Conservation (phyloP, 2,329 filamentous ascomycete genomes). For the Hymenotorrendiella dingleyae region DNA sequence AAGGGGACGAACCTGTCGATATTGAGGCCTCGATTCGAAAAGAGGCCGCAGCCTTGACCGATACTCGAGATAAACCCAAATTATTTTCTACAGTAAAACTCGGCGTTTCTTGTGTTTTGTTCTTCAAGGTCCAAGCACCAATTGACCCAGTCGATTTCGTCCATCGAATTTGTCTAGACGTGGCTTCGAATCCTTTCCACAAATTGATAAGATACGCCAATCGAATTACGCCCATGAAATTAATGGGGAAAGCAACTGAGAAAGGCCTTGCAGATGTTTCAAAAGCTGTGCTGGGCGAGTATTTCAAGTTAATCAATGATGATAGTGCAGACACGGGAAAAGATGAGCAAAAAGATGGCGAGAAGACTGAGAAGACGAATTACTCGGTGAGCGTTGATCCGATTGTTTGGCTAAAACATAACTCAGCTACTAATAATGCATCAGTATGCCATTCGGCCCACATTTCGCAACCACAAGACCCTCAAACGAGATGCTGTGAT, state of each 20-base stretch:
- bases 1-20: slow-evolving; percentile 42
- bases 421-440: background rate
- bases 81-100: slow-evolving; percentile 48
- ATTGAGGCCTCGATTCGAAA: slow-evolving; percentile 68
- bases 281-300: slow-evolving; percentile 52
- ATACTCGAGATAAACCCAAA: slow-evolving; percentile 34
- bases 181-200: slow-evolving; percentile 36
- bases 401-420: background rate
- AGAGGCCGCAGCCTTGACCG: slow-evolving; percentile 61
- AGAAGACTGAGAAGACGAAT: slow-evolving; percentile 7
- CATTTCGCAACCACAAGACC: slow-evolving; percentile 64
- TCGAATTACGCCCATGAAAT: slow-evolving; percentile 48
- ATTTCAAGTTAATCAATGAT: slow-evolving; percentile 46
- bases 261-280: slow-evolving; percentile 62
- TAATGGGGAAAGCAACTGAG: slow-evolving; percentile 60
- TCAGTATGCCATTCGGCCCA: slow-evolving; percentile 81
- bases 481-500: slow-evolving; percentile 66
- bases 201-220: slow-evolving; percentile 54
- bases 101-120: slow-evolving; percentile 57
- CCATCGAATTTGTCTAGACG: slow-evolving; percentile 50
- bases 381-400: slow-evolving; percentile 22
- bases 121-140: slow-evolving; percentile 50
- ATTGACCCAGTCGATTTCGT: slow-evolving; percentile 51
- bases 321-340: slow-evolving; percentile 14
- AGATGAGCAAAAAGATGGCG: slow-evolving; percentile 11